Evolutionary conservation across 148 eudicot genomes (phyloP), one percentile per base, ranked within the genome.

Genomic region (Fallopia convolvulus): DNA sequence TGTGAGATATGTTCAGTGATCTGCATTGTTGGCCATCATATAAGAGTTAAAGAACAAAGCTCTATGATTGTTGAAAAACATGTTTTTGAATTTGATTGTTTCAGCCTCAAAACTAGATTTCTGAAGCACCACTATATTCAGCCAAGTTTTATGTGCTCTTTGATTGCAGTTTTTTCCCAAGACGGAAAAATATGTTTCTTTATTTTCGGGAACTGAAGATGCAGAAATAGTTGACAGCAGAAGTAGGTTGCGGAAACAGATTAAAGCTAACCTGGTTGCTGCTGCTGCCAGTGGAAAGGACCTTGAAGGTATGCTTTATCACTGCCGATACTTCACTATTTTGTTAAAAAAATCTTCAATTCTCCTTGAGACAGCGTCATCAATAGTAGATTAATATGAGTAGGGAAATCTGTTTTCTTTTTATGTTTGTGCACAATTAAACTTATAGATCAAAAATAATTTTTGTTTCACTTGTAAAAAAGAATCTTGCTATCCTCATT

Each of bases 251-350:
- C 89, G 99, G 11, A 80, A 83, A 81, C 91, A 86, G 85, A 92
- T 95, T 70, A 95, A 95, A 82, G 91, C 83, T 44, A 95, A 92
- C 79, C 61, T 91, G 78, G 72, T 89, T 79, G 90, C 94, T 78
- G 97, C 99, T 74, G 99, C 93, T 32, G 94, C 97, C 53, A 89
- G 92, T 89, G 99, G 99, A 76, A 95, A 95, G 86, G 99, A 95
- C 70, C 79, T 93, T 79, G 97, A 92, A 92, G 99, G 97, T 95
- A 85, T 75, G 52, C 66, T 30, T 48, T 40, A 77, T 8, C 63
- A 65, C 17, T 52, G 71, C 7, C 14, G 15, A n/a, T 40, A 17
- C 12, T 26, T 13, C 26, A 33, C 23, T 26, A 18, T 33, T 2
- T 23, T 60, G 36, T 10, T 60, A n/a, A 60, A 26, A 26, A 12